Base-by-base conservation (phyloP, 306 rosid genomes). In the Crotalaria pallida region DNA sequence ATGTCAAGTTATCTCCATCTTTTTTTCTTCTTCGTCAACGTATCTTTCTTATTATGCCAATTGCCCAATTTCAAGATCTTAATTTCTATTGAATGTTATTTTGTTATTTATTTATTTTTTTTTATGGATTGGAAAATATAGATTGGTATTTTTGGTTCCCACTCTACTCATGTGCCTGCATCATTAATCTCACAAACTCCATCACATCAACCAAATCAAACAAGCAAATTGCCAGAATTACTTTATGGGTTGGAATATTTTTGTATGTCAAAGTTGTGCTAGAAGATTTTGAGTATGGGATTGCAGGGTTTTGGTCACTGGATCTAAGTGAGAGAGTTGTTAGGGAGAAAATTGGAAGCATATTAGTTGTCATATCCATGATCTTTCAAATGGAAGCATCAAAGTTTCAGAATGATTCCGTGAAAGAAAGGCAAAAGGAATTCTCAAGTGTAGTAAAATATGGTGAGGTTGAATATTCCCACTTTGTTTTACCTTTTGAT, bases 61-160 rank as follows among this genome's bases (percentile, higher is more conserved):
- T 31, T 24, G 15, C 8, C 19, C 21, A 71, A 27, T n/a, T n/a
- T n/a, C 48, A 13, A 71, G n/a, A 3, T 23, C 59, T 50, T 26
- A 17, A 17, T 17, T 53, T 71, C 45, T 40, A n/a, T n/a, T n/a
- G n/a, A n/a, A n/a, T n/a, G n/a, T n/a, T n/a, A n/a, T n/a, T n/a
- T n/a, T n/a, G n/a, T n/a, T 18, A 31, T 40, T 31, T 62, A 5
- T 43, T 10, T 56, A 3, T 13, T 11, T 13, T 18, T 10, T 63
- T 5, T 17, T 11, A 10, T 18, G 26, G 27, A 26, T 40, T 63
- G 60, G 9, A 47, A 2, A n/a, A n/a, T n/a, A n/a, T 71, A 88
- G 92, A 88, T 77, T 90, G 96, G 92, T 90, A 88, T 73, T 81
- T 88, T 43, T 86, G 94, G 96, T 69, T 86, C 77, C 89, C 94